A percentile compares a stretch with the other conserved stretches of the same genome.
Evolutionary conservation across 257 asterid genomes (phyloP).

Genomic region (Anisodus acutangulus): DNA sequence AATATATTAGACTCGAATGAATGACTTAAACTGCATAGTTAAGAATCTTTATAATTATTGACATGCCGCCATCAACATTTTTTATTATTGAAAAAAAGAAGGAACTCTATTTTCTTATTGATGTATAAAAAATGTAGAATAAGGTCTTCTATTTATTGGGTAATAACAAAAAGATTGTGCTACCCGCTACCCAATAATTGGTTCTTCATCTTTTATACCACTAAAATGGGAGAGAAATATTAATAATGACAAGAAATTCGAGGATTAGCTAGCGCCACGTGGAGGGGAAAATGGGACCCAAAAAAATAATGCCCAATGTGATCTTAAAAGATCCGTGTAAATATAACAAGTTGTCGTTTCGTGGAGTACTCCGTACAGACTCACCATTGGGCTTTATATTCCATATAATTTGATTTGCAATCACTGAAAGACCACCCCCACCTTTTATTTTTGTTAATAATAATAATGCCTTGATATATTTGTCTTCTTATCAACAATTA

Average conservation of each 20-base stretch:
- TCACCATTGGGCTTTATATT: constrained; percentile 19
- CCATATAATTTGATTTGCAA: neutral
- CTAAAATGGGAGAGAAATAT: too few species aligned
- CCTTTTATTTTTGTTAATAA: neutral
- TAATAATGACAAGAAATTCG: neutral
- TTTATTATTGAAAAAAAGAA: too few species aligned
- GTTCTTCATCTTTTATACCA: neutral
- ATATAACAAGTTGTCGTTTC: constrained; percentile 38
- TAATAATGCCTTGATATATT: neutral
- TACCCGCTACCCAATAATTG: neutral
- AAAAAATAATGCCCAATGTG: neutral
- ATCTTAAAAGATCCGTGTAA: constrained; percentile 26
- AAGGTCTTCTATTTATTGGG: too few species aligned
- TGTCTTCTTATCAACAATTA: constrained; percentile 1
- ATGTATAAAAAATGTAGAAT: neutral
- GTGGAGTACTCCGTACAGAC: constrained; percentile 56
- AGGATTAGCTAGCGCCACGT: constrained; percentile 26
- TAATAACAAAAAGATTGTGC: neutral
- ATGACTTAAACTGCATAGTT: too few species aligned
- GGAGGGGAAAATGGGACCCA: neutral
- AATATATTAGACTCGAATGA: too few species aligned
- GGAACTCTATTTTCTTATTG: neutral
- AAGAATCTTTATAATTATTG: too few species aligned
- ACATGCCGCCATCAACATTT: too few species aligned
- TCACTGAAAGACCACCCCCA: neutral